Conservation (phyloP, 192 early-diverging fungal genomes). For the Rhizoclosmatium sp. region DNA sequence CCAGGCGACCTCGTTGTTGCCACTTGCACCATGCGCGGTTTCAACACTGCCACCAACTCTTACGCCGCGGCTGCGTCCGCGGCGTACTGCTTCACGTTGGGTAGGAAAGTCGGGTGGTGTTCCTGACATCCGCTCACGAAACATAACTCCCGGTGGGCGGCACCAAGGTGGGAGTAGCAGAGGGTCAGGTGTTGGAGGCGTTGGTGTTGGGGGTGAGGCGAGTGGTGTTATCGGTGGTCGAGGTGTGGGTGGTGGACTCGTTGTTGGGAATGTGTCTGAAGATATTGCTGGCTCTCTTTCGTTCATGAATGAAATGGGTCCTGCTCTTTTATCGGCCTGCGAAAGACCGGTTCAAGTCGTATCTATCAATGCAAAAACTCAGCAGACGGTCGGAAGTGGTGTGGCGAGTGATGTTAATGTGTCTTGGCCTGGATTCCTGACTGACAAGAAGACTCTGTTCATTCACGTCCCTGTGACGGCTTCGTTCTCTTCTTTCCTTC, state of each 20-base stretch:
- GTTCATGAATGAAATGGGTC: slow-evolving; percentile 17
- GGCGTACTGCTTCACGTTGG: slow-evolving; percentile 44
- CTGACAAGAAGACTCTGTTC: slow-evolving; percentile 38
- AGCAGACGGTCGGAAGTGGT: neutral
- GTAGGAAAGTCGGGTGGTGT: slow-evolving; percentile 45
- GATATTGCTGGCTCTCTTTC: slow-evolving; percentile 9
- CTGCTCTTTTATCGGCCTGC: neutral
- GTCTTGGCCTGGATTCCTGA: slow-evolving; percentile 37
- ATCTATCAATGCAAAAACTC: slow-evolving; percentile 7
- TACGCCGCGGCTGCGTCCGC: slow-evolving; percentile 29
- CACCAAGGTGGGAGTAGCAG: slow-evolving; percentile 6
- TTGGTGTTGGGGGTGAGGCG: neutral
- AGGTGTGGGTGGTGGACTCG: neutral
- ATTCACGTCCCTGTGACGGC: slow-evolving; percentile 27
- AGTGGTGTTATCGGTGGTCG: neutral
- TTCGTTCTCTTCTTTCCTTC: neutral
- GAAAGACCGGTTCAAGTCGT: slow-evolving; percentile 23
- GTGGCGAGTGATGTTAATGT: neutral
- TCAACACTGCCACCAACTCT: neutral
- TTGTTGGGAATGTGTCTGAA: neutral
- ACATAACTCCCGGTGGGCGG: slow-evolving; percentile 5
- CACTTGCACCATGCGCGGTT: slow-evolving; percentile 28
- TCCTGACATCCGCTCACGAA: slow-evolving; percentile 36
- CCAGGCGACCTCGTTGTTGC: slow-evolving; percentile 26
- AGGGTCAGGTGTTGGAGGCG: slow-evolving; percentile 1